Conservation (phyloP, 2,329 filamentous ascomycete species). For the Lachnellula arida region DNA sequence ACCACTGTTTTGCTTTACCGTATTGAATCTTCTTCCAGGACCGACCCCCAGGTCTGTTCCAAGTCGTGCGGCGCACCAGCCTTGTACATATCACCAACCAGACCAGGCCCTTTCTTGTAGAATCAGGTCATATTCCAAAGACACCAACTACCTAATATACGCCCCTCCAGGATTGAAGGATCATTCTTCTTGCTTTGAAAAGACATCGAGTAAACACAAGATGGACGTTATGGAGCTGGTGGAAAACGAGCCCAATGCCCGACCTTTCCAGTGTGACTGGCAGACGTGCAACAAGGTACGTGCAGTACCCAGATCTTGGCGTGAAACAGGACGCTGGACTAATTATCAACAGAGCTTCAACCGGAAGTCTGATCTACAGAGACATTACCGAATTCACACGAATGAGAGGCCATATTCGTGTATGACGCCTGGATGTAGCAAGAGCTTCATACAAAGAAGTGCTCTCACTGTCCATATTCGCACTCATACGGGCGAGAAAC, state of each 20-base stretch:
- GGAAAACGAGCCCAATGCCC: conserved; percentile 57
- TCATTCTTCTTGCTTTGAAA: background rate
- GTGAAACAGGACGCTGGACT: conserved; percentile 7
- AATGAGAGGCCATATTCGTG: conserved; percentile 66
- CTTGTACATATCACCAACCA: background rate
- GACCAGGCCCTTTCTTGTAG: background rate
- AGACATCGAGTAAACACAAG: conserved; percentile 27
- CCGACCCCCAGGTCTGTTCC: background rate
- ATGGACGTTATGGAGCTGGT: conserved; percentile 65
- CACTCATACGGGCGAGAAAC: conserved; percentile 68
- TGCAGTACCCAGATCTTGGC: conserved; percentile 19
- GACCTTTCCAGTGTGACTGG: conserved; percentile 62
- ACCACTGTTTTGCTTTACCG: conserved; percentile 1
- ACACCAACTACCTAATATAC: background rate
- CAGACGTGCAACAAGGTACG: conserved; percentile 55
- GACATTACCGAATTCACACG: conserved; percentile 68
- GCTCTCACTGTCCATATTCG: conserved; percentile 66
- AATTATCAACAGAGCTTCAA: conserved; percentile 56
- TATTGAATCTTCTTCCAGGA: conserved; percentile 4
- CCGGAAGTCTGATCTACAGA: conserved; percentile 65
- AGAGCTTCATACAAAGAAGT: conserved; percentile 68
- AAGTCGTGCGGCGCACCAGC: conserved; percentile 12
- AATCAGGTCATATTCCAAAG: background rate
- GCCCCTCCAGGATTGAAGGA: background rate
- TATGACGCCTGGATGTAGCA: conserved; percentile 55